Evolutionary conservation across 352 stramenopile genomes (phyloP).

Genomic region (Phytophthora agathidicida): DNA sequence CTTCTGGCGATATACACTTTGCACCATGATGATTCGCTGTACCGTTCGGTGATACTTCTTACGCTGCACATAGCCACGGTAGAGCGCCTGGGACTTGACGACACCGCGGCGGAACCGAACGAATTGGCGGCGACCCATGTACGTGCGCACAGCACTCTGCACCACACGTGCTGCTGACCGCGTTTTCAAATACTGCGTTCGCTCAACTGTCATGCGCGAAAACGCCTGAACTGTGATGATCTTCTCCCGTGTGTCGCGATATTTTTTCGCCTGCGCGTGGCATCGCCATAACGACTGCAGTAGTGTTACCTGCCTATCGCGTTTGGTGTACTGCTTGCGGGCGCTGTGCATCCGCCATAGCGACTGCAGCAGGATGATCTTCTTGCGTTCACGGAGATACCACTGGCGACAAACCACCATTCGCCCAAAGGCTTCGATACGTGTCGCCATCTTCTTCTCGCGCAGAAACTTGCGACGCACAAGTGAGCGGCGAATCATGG

Average conservation of each 20-base stretch:
- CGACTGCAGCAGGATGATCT: slow-evolving; percentile 82
- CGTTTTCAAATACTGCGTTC: slow-evolving; percentile 60
- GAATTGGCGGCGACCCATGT: slow-evolving; percentile 69
- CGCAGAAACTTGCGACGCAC: slow-evolving; percentile 79
- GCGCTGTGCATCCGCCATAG: slow-evolving; percentile 80
- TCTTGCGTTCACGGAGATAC: slow-evolving; percentile 63
- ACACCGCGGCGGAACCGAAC: slow-evolving; percentile 66
- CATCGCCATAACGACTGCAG: slow-evolving; percentile 86
- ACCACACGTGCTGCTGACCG: slow-evolving; percentile 57
- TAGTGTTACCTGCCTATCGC: slow-evolving; percentile 57
- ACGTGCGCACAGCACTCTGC: slow-evolving; percentile 76
- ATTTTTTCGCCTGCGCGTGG: slow-evolving; percentile 58
- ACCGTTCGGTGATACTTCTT: slow-evolving; percentile 60
- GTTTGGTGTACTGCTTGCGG: slow-evolving; percentile 58
- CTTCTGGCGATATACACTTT: slow-evolving; percentile 77
- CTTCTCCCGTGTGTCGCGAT: slow-evolving; percentile 58
- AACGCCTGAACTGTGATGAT: slow-evolving; percentile 77
- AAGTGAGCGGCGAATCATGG: slow-evolving; percentile 86
- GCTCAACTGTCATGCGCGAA: slow-evolving; percentile 65
- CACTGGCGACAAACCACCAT: slow-evolving; percentile 82
- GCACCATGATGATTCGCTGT: slow-evolving; percentile 68
- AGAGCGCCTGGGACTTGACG: slow-evolving; percentile 71
- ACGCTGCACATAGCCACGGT: slow-evolving; percentile 64
- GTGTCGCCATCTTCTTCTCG: slow-evolving; percentile 90
- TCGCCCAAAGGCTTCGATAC: slow-evolving; percentile 81